Base-by-base conservation (phyloP, 805 yeast genomes). In the Blastobotrys muscicola region DNA sequence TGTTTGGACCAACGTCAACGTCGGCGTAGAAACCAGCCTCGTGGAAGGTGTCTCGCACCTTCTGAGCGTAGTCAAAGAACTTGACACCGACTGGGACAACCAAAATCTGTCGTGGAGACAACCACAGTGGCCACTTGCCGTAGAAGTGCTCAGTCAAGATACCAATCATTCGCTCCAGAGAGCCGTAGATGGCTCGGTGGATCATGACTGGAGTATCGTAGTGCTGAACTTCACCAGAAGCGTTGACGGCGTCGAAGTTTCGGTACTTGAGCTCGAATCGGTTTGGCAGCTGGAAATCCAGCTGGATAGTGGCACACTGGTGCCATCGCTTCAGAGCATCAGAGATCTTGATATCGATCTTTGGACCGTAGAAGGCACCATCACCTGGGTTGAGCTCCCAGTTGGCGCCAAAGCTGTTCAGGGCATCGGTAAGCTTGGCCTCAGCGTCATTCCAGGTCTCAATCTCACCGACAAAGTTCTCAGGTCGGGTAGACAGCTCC, bases 111-210 rank as follows among this genome's bases (percentile, higher is more conserved):
- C 98, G 83, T 60, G 99, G 99, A n/a, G 97, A 89, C 62, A 92
- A 75, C 98, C 98, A 92, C 76, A 92, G 85, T 60, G 99, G 99
- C 99, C 99, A 92, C 66, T 87, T 92, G 60, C 99, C 99, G 62
- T 89, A 95, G 69, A 74, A 92, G 71, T 92, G 98, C 69, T 92
- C 99, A 47, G 95, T 89, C 66, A 92, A 78, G 57, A 92, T 90
- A 50, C 97, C 98, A 50, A 95, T 85, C 97, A 92, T 89, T 75
- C 99, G 85, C 75, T 92, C 99, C 48, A 92, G 94, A 38, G 96
- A 85, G 55, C 99, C 99, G 62, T 90, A 76, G 54, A 92, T 86
- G 53, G 99, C 99, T 70, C 99, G 85, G 73, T 92, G 99, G 61
- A 92, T 90, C 97, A 92, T 92, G 44, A 92, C 99, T 41, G 99